Base-by-base conservation (phyloP, 345 rosid genomes). In the Noccaea caerulescens region DNA sequence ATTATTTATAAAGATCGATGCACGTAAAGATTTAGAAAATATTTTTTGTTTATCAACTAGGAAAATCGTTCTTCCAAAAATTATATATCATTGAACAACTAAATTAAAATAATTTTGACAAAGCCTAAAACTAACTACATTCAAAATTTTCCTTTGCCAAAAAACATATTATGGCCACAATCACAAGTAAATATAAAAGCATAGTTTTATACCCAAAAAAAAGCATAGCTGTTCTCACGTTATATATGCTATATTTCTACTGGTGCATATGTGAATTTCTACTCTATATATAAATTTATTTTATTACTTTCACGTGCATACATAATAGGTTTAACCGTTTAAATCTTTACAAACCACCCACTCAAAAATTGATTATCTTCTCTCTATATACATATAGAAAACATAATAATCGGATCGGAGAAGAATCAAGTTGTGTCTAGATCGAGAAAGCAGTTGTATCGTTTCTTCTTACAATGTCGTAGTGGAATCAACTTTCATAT, bases 211-310 rank as follows among this genome's bases (percentile, higher is more conserved):
- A 52, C 10, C 16, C 23, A 1, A 64, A 52, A 36, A 18, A 4
- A 52, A 67, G 18, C 51, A 41, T 23, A 53, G 42, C 36, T 56
- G 36, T 34, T 68, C 52, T 68, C 72, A 68, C n/a, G 37, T 53
- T 53, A 27, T 52, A 30, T n/a, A 10, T 30, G 16, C 16, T 53
- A 14, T 11, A 10, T 27, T 59, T 25, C 12, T 25, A n/a, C 8
- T 64, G 27, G 2, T 66, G 11, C 1, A 9, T 10, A 13, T 67
- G 33, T 41, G 11, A 13, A 18, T 25, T 18, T 14, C 3, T 41
- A 23, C 3, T 42, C 10, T 23, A 58, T 10, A 39, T 30, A 8
- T 13, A 27, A 25, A 0, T 7, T 7, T 1, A 2, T n/a, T n/a
- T 7, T 54, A 27, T 27, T 56, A 34, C 4, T 14, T 9, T 14